phyloP scores from a whole-genome alignment of 768 basidiomycete species.

The Amanita fuliginea region DNA sequence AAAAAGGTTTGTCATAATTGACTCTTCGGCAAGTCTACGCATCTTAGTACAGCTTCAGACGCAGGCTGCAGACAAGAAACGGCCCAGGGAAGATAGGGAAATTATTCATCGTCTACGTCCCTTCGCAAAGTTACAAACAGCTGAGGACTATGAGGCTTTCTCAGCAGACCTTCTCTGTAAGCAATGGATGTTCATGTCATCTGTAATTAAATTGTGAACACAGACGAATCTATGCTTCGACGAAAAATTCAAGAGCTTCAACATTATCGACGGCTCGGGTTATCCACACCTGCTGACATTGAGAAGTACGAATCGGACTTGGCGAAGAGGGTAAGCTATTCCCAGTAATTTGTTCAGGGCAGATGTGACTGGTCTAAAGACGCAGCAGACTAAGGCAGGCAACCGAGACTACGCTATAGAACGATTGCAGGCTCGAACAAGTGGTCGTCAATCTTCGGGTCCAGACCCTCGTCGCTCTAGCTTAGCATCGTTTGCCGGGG shows the following conservation, averaged over 20 bases:
- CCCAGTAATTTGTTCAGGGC: slow-evolving; percentile 1
- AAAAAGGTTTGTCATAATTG: slow-evolving; percentile 59
- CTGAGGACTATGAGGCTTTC: slow-evolving; percentile 84
- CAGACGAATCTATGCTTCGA: slow-evolving; percentile 82
- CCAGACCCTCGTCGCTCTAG: slow-evolving; percentile 43
- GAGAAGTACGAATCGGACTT: slow-evolving; percentile 79
- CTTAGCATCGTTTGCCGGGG: slow-evolving; percentile 23
- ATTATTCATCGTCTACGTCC: slow-evolving; percentile 82
- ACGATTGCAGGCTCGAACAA: slow-evolving; percentile 37
- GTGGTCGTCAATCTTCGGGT: slow-evolving; percentile 40
- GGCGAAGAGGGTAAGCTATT: slow-evolving; percentile 51
- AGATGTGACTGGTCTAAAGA: slow-evolving; percentile 23
- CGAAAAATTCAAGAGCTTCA: slow-evolving; percentile 89
- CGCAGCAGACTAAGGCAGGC: slow-evolving; percentile 46
- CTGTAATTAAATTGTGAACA: background rate
- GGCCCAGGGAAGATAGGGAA: slow-evolving; percentile 85
- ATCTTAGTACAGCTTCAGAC: slow-evolving; percentile 38
- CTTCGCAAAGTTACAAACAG: slow-evolving; percentile 84
- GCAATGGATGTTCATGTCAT: slow-evolving; percentile 14
- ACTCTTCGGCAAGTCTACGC: background rate
- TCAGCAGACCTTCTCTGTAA: slow-evolving; percentile 83
- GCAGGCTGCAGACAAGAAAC: slow-evolving; percentile 85
- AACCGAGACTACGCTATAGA: slow-evolving; percentile 45
- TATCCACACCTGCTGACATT: slow-evolving; percentile 78
- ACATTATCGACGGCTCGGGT: slow-evolving; percentile 76